Evolutionary conservation across 495 filamentous ascomycete species (phyloP), one percentile per base, ranked within the genome.

Genomic region (Aspergillus ostianus): DNA sequence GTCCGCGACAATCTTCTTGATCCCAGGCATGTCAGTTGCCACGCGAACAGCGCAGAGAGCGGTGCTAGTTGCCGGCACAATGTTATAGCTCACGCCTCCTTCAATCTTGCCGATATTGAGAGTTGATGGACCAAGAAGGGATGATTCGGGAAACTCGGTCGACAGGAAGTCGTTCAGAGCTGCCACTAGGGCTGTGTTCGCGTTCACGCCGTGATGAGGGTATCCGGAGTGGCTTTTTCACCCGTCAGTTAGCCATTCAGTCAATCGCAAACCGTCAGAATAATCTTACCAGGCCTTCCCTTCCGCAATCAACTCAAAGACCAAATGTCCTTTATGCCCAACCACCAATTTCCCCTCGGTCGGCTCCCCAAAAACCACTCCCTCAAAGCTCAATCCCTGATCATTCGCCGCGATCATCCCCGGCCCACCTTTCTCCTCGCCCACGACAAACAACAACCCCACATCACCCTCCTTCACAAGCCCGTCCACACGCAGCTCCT

Each of bases 301-400:
- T 47, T 80, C 70, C 0, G 83, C 85, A 20, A 72, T 76, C 27
- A 94, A 52, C 4, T 74, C 71, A 53, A 88, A 83, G 3, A 70
- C 70, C 6, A 85, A 65, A 54, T 84, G 84, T 1, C 91, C 91
- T 66, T 95, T 95, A 72, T 96, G 91, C 0, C 91, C 91, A 46
- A 84, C 81, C 0, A 87, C 89, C 26, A 96, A 84, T 67, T 87
- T 87, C 59, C 84, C 78, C 67, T 92, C 90, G 0, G 91, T 94
- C 18, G 91, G 91, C 67, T 96, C 91, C 45, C 70, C 91, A 61
- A 93, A 94, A 60, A 96, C 85, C 55, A 87, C 86, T 3, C 87
- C 51, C 80, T 77, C 60, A 20, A 59, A 59, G 17, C 53, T 36
- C 56, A 84, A 81, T 30, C 60, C 57, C 44, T 62, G 57, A 18